A percentile compares a stretch with the other conserved stretches of the same genome.
Conservation (phyloP, 768 basidiomycete species). For the Plicaturopsis crispa region DNA sequence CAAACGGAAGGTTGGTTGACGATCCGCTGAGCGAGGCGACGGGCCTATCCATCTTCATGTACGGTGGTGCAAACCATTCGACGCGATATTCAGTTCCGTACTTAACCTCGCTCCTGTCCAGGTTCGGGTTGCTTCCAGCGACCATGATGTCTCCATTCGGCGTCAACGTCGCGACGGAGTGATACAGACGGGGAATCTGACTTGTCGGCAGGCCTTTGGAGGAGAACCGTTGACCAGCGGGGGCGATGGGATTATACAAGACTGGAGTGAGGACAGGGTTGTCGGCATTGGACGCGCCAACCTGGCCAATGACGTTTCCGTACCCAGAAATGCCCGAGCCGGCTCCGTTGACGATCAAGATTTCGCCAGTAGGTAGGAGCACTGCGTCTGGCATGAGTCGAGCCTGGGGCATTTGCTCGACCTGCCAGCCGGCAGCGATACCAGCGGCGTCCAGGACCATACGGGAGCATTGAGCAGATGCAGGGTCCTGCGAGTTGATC, state of each 20-base stretch:
- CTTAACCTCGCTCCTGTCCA: slow-evolving; percentile 62
- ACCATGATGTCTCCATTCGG: slow-evolving; percentile 70
- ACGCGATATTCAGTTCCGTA: slow-evolving; percentile 88
- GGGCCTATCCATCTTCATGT: slow-evolving; percentile 60
- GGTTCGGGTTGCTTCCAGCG: slow-evolving; percentile 78
- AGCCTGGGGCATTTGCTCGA: slow-evolving; percentile 67
- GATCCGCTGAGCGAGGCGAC: slow-evolving; percentile 27
- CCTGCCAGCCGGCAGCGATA: slow-evolving; percentile 63
- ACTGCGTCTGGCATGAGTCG: slow-evolving; percentile 80
- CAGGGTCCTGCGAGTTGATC: slow-evolving; percentile 65
- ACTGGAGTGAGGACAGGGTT: slow-evolving; percentile 62
- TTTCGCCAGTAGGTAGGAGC: slow-evolving; percentile 66
- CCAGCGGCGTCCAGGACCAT: slow-evolving; percentile 59
- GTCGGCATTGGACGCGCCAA: slow-evolving; percentile 75
- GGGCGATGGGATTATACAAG: slow-evolving; percentile 56
- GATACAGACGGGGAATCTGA: slow-evolving; percentile 68
- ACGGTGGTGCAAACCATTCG: slow-evolving; percentile 81
- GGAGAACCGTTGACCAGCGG: slow-evolving; percentile 51
- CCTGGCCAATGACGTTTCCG: slow-evolving; percentile 60
- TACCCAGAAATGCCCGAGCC: slow-evolving; percentile 71
- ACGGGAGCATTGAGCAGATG: slow-evolving; percentile 67
- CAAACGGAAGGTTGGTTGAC: no score
- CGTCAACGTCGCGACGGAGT: slow-evolving; percentile 76
- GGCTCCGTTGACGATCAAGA: slow-evolving; percentile 74
- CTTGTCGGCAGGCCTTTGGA: slow-evolving; percentile 51